These are phyloP conservation scores for Eucalyptus melliodora DNA, from an alignment of 345 rosid genomes.

Conservation along the genomic window DNA sequence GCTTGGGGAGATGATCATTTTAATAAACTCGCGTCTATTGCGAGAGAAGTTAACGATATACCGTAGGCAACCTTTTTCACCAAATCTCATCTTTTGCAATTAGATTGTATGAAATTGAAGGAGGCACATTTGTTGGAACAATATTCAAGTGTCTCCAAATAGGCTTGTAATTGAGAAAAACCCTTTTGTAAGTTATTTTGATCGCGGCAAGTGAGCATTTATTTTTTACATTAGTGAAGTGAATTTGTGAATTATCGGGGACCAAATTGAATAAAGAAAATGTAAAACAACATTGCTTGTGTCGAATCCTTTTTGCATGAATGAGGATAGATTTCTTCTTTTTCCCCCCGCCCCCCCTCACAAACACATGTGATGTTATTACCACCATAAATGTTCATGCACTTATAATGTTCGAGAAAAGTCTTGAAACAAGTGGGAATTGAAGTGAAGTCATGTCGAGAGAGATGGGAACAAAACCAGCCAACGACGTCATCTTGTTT, in stretches of 20 bases:
- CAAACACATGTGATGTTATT: background rate
- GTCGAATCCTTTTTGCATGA: background rate
- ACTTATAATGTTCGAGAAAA: background rate
- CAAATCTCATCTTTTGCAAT: background rate
- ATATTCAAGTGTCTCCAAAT: background rate
- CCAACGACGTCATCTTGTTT: background rate
- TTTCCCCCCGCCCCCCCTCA: background rate
- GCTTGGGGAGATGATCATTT: background rate
- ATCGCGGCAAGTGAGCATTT: background rate
- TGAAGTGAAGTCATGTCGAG: background rate
- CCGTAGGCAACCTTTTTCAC: accelerated
- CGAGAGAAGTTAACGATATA: background rate
- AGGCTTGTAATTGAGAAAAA: background rate
- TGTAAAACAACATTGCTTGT: background rate
- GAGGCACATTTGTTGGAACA: background rate
- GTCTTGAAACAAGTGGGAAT: background rate
- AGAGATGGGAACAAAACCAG: background rate
- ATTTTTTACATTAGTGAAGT: background rate
- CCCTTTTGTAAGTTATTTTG: background rate
- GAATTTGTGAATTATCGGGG: background rate
- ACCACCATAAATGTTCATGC: background rate
- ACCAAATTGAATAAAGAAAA: background rate
- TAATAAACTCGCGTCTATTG: background rate
- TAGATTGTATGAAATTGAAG: background rate
- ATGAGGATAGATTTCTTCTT: background rate